phyloP scores from a whole-genome alignment of 1,139 yeast genomes.

The Candida sanyaensis region DNA sequence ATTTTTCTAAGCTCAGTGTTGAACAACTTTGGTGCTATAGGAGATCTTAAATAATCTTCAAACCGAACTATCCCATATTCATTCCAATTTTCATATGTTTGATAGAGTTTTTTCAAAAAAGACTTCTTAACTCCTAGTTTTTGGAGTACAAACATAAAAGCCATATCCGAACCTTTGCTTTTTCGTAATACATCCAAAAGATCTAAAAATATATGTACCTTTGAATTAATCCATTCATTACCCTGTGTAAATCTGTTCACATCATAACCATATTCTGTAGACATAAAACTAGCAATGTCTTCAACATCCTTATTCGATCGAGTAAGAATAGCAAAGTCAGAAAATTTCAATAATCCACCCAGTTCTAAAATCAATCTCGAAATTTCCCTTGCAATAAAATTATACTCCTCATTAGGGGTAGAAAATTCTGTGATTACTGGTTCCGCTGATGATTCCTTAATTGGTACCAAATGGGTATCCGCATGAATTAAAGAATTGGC shows the following conservation, averaged over 20 bases:
- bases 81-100: constrained; percentile 6
- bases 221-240: constrained; percentile 56
- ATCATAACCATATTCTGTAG: constrained; percentile 40
- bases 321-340: constrained; percentile 58
- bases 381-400: constrained; percentile 13
- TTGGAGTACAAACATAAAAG: constrained; percentile 29
- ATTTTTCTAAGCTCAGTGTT: not conserved
- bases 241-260: constrained; percentile 46
- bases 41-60: constrained; percentile 17
- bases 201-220: constrained; percentile 51
- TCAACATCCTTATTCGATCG: constrained; percentile 56
- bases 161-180: constrained; percentile 35
- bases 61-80: constrained; percentile 10
- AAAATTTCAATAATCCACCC: constrained; percentile 45
- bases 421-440: constrained; percentile 34
- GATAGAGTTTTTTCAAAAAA: not conserved
- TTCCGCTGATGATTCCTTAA: constrained; percentile 22
- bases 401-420: constrained; percentile 35
- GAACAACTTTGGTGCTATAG: not conserved
- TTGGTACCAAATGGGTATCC: constrained; percentile 16
- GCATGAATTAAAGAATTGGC: constrained; percentile 29
- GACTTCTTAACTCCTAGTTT: constrained; percentile 16
- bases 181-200: constrained; percentile 43
- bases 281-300: constrained; percentile 40
- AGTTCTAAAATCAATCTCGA: constrained; percentile 21